These are phyloP conservation scores for Batkoa obscura DNA, from an alignment of 371 early-diverging fungal genomes.

Conservation along the genomic window DNA sequence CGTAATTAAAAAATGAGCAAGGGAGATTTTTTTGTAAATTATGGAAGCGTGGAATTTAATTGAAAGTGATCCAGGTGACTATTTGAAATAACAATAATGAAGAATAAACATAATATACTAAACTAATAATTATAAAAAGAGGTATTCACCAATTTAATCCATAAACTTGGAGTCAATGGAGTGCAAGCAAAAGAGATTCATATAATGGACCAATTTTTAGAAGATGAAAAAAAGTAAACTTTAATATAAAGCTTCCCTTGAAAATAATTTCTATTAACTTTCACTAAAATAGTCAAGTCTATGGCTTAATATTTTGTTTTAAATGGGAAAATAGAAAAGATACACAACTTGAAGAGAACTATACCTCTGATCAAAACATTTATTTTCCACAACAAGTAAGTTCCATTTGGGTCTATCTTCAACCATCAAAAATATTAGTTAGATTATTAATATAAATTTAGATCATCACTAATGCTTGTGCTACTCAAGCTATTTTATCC, in stretches of 20 bases:
- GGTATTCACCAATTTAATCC: not conserved
- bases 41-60: not conserved
- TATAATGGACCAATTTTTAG: too few species aligned
- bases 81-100: not conserved
- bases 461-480: slow-evolving; percentile 76
- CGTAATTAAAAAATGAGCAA: too few species aligned
- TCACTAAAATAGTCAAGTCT: slow-evolving; percentile 30
- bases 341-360: slow-evolving; percentile 14
- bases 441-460: slow-evolving; percentile 9
- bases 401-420: not conserved
- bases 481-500: slow-evolving; percentile 82
- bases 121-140: not conserved
- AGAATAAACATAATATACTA: not conserved
- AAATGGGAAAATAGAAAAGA: slow-evolving; percentile 40
- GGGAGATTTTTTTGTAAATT: too few species aligned
- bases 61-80: not conserved
- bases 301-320: slow-evolving; percentile 82
- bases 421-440: not conserved
- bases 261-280: not conserved
- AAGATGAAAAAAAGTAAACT: not conserved
- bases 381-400: slow-evolving; percentile 59
- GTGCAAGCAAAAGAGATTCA: not conserved
- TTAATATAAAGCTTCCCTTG: not conserved
- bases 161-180: not conserved
- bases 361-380: slow-evolving; percentile 21